Conservation (phyloP, 306 rosid genomes). For the Dryas drummondii region DNA sequence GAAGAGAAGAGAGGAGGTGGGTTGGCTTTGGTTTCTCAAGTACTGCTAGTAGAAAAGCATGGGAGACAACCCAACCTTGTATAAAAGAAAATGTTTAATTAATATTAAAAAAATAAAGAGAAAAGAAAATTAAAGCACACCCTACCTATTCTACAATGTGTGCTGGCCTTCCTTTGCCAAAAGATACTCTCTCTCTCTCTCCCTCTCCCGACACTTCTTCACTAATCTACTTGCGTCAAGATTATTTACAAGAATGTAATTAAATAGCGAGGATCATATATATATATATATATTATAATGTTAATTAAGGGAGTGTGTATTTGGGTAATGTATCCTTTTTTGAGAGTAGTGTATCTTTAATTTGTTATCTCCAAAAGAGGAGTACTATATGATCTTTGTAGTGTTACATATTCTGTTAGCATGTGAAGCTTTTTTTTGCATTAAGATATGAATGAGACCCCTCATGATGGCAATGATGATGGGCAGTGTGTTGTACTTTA, state of each 20-base stretch:
- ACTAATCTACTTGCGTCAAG: no score
- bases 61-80: constrained; percentile 39
- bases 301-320: background rate
- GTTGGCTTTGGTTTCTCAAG: constrained; percentile 49
- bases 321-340: background rate
- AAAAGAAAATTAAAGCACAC: constrained; percentile 5
- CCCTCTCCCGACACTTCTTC: background rate
- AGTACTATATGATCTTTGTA: constrained; percentile 24
- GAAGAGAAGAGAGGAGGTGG: constrained; percentile 48
- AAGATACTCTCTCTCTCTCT: constrained; percentile 48
- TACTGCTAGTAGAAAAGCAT: constrained; percentile 28
- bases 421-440: constrained; percentile 38
- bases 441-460: constrained; percentile 43
- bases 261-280: constrained; percentile 3
- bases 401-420: constrained; percentile 36
- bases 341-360: constrained; percentile 17
- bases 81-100: constrained; percentile 14
- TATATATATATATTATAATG: background rate
- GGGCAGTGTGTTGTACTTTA: constrained; percentile 18
- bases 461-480: constrained; percentile 48
- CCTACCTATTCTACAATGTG: constrained; percentile 35
- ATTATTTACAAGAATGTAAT: background rate
- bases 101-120: background rate
- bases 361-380: constrained; percentile 35
- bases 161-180: constrained; percentile 55